Percentiles rank a stretch among this genome's conserved stretches.
Conservation (phyloP, 2,329 filamentous ascomycete genomes). For the Pyricularia sp. region DNA sequence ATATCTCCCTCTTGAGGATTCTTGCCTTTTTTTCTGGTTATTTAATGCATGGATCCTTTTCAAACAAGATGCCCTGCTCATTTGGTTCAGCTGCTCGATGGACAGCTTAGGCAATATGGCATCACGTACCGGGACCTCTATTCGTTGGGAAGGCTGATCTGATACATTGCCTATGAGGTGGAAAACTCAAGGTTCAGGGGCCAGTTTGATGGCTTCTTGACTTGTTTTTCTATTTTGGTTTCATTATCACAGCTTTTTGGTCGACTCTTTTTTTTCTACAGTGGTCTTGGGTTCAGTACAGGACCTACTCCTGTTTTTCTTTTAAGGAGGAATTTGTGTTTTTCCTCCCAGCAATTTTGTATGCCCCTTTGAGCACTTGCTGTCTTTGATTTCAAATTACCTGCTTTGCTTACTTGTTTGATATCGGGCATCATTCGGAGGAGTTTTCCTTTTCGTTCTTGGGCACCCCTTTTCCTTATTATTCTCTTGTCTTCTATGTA, state of each 20-base stretch:
- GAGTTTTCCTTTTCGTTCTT: not conserved
- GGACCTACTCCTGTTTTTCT: not conserved
- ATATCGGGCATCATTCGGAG: not conserved
- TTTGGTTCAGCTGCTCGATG: not conserved
- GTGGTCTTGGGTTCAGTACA: slow-evolving; percentile 6
- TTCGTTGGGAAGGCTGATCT: no score
- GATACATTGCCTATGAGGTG: no score
- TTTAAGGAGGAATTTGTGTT: slow-evolving; percentile 1
- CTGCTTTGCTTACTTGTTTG: not conserved
- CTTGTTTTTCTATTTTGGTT: slow-evolving; percentile 13
- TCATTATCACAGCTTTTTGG: slow-evolving; percentile 6
- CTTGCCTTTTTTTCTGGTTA: not conserved
- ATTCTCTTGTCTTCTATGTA: not conserved
- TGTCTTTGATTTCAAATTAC: not conserved
- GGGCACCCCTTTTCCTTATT: not conserved
- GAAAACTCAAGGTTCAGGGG: not conserved
- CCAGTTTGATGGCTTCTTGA: no score
- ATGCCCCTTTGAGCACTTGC: not conserved
- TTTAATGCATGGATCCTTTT: not conserved
- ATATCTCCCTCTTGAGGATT: not conserved
- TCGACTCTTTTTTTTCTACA: not conserved
- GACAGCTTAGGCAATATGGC: not conserved
- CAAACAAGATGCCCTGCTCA: not conserved
- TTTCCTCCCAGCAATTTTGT: not conserved
- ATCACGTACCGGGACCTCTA: not conserved